phyloP scores from a whole-genome alignment of 768 basidiomycete genomes.

The Clathrus columnatus region DNA sequence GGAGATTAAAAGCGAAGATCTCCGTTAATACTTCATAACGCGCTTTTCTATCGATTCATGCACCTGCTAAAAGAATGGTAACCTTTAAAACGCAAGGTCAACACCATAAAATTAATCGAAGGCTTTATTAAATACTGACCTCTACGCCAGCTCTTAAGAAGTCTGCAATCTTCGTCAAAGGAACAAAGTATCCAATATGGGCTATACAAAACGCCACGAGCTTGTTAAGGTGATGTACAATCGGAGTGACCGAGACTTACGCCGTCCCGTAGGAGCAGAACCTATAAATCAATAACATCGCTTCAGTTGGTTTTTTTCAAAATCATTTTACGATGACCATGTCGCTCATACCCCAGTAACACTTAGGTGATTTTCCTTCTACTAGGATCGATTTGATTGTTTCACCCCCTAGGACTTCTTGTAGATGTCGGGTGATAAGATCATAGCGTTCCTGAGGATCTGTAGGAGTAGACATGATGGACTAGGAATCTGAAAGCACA shows the following conservation, averaged over 20 bases:
- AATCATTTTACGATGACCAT: neutral
- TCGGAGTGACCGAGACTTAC: slow-evolving; percentile 40
- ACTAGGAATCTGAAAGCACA: neutral
- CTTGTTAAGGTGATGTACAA: neutral
- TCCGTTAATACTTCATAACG: slow-evolving; percentile 3
- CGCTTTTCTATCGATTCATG: slow-evolving; percentile 12
- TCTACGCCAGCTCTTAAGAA: slow-evolving; percentile 90
- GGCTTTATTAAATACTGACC: slow-evolving; percentile 29
- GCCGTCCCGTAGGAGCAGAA: slow-evolving; percentile 87
- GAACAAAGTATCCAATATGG: slow-evolving; percentile 95
- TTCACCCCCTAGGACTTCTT: slow-evolving; percentile 85
- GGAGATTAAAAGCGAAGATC: slow-evolving; percentile 5
- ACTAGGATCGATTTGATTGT: slow-evolving; percentile 69
- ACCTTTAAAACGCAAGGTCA: slow-evolving; percentile 33
- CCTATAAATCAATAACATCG: slow-evolving; percentile 39
- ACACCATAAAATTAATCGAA: slow-evolving; percentile 14
- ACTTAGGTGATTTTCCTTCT: slow-evolving; percentile 68
- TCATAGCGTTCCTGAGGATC: slow-evolving; percentile 48
- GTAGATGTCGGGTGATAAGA: slow-evolving; percentile 75
- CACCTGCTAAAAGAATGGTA: slow-evolving; percentile 74
- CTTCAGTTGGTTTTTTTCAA: slow-evolving; percentile 4
- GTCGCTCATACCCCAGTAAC: slow-evolving; percentile 79
- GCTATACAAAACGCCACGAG: slow-evolving; percentile 38
- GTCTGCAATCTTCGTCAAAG: slow-evolving; percentile 91
- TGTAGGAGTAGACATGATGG: slow-evolving; percentile 19